A percentile compares a stretch with the other conserved stretches of the same genome.
These are phyloP conservation scores for Candida sanyaensis DNA, from an alignment of 1,139 yeast genomes.

Conservation along the genomic window DNA sequence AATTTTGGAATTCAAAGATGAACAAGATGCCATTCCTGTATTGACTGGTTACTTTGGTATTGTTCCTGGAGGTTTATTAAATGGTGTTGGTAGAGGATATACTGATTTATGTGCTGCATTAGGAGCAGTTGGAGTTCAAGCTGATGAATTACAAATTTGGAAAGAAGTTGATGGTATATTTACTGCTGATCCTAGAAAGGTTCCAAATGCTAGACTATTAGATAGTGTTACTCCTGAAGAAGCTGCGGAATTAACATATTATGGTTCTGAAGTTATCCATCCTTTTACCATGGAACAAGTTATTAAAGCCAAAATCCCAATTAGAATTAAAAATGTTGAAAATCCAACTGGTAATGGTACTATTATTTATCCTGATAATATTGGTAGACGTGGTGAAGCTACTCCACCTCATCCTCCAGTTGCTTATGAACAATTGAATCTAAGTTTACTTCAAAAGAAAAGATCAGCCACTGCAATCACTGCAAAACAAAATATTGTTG, in stretches of 20 bases:
- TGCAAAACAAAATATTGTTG: constrained; percentile 89
- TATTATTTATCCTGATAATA: constrained; percentile 86
- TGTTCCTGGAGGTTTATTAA: constrained; percentile 90
- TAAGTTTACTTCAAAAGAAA: constrained; percentile 47
- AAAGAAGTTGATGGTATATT: constrained; percentile 98
- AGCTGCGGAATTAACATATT: constrained; percentile 96
- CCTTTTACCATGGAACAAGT: constrained; percentile 99
- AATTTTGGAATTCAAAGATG: constrained; percentile 41
- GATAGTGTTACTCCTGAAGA: constrained; percentile 96
- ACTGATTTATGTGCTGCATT: constrained; percentile 97
- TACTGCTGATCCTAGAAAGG: constrained; percentile 97
- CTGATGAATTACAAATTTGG: constrained; percentile 97
- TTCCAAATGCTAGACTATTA: constrained; percentile 81
- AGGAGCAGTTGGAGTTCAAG: constrained; percentile 87
- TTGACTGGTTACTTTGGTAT: constrained; percentile 94
- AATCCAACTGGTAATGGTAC: constrained; percentile 93
- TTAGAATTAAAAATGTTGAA: constrained; percentile 92
- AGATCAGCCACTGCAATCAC: constrained; percentile 97
- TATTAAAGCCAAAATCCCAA: constrained; percentile 92
- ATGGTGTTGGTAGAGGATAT: constrained; percentile 95
- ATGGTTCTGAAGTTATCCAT: constrained; percentile 96
- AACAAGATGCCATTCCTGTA: constrained; percentile 68
- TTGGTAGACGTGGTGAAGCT: constrained; percentile 79
- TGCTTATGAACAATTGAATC: constrained; percentile 56
- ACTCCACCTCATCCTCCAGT: constrained; percentile 97